Base-by-base conservation (phyloP, 2,329 filamentous ascomycete species). In the Phaeosphaeriaceae sp. region DNA sequence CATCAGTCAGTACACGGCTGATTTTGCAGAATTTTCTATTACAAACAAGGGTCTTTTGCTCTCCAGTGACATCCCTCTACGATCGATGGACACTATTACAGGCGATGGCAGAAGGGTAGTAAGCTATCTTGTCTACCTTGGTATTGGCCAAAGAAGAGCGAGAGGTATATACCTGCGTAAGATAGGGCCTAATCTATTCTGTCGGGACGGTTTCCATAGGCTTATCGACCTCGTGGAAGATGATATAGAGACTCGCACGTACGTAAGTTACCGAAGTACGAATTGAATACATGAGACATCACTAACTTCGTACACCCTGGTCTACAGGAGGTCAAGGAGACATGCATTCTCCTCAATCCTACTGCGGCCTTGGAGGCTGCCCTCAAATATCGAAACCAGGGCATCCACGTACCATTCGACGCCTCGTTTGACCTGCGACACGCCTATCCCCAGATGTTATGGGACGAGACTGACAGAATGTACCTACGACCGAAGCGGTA, bases 21-120 rank as follows among this genome's bases (percentile, higher is more conserved):
- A 53, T 10, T 53, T 53, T 53, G 51, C 51, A 7, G 27, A 48
- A 31, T 53, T 53, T 27, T 47, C 51, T 1, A 27, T 53, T 7
- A 53, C 42, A 2, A 48, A 53, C 44, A 53, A 48, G n/a, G 51
- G 51, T 5, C 51, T 53, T 6, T n/a, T 48, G 6, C 25, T 53
- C 3, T 47, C 24, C 1, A 41, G 25, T 25, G 51, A 48, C 17
- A 40, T 53, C 17, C 42, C 51, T 5, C 19, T 53, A 5, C 51
- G 41, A 7, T 36, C 51, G 1, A 44, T 22, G 10, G 10, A 36
- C 11, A 31, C 20, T 7, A 17, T 20, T 4, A 21, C n/a, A 7
- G n/a, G 7, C 6, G n/a, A 44, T 44, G 17, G 17, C 13, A 2
- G 2, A 2, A n/a, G n/a, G 1, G n/a, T 33, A 11, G 19, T 13